Evolutionary conservation across 2,329 filamentous ascomycete genomes (phyloP).

Genomic region (Calonectria hawksworthii): DNA sequence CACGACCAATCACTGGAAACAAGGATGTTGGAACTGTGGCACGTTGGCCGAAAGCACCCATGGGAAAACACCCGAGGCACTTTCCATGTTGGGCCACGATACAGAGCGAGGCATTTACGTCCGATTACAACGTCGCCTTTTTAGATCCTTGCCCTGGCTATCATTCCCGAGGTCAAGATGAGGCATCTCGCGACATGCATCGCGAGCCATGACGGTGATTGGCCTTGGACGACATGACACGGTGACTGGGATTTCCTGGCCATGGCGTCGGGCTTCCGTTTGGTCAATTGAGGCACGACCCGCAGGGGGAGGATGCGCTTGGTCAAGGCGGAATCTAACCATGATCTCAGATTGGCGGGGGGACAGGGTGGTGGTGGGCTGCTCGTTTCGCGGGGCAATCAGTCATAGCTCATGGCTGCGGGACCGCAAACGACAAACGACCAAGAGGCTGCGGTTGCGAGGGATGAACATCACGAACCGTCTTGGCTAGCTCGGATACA

Average conservation of each 20-base stretch:
- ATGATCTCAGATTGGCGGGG: slow-evolving; percentile 42
- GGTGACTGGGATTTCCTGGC: slow-evolving; percentile 7
- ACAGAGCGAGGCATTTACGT: not conserved
- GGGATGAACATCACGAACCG: not conserved
- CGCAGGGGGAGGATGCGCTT: slow-evolving; percentile 3
- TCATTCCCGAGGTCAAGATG: not conserved
- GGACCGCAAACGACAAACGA: not conserved
- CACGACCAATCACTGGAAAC: not conserved
- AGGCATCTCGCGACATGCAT: not conserved
- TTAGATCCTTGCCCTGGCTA: not conserved
- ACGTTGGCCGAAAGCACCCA: not conserved
- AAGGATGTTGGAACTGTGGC: not conserved
- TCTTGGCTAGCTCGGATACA: not conserved
- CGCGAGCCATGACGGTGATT: not conserved
- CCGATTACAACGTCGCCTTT: not conserved
- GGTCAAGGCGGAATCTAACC: slow-evolving; percentile 34
- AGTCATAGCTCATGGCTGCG: not conserved
- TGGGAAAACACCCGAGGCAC: not conserved
- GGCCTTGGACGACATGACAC: slow-evolving; percentile 1
- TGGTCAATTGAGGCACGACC: slow-evolving; percentile 24
- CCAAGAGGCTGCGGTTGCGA: not conserved
- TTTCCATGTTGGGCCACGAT: not conserved
- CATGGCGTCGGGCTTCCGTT: slow-evolving; percentile 9
- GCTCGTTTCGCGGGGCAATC: slow-evolving; percentile 31
- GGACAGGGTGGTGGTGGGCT: slow-evolving; percentile 15